These are phyloP conservation scores for Nymphaea colorata DNA, from an alignment of 164 flowering plant genomes.

Conservation along the genomic window DNA sequence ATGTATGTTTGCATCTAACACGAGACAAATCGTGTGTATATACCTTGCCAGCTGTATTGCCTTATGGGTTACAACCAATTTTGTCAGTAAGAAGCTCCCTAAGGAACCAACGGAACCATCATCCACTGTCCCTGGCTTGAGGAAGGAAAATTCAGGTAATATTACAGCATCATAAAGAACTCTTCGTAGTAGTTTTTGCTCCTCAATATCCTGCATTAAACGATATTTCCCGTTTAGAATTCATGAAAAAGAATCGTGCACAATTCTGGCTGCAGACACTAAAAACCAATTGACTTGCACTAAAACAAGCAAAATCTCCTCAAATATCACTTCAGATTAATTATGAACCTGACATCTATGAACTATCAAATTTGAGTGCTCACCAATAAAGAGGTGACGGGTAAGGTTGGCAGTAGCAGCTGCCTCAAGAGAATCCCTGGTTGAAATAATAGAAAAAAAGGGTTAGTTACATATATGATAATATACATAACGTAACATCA, in stretches of 20 bases:
- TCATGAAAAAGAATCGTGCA: not conserved
- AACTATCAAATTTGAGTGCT: slow-evolving; percentile 9
- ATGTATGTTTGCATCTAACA: no score
- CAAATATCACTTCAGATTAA: not conserved
- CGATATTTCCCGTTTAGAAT: not conserved
- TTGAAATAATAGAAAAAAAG: not conserved
- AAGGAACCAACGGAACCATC: slow-evolving; percentile 18
- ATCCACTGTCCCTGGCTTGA: slow-evolving; percentile 18
- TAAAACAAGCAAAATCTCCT: not conserved
- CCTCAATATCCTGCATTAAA: slow-evolving; percentile 34
- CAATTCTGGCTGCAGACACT: not conserved
- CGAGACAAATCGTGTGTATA: not conserved
- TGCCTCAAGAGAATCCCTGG: slow-evolving; percentile 42
- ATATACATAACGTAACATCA: no score
- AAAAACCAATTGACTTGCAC: not conserved
- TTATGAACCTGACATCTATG: not conserved
- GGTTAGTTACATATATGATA: no score
- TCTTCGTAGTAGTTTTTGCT: slow-evolving; percentile 32
- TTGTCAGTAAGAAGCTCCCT: slow-evolving; percentile 27
- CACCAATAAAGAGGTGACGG: slow-evolving; percentile 40
- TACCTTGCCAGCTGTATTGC: slow-evolving; percentile 45
- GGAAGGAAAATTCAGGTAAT: slow-evolving; percentile 58
- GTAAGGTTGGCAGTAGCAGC: slow-evolving; percentile 47
- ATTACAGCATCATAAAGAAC: slow-evolving; percentile 51
- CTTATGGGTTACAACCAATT: slow-evolving; percentile 39